These are phyloP conservation scores for Furcasterigmium sp. DNA, from an alignment of 2,329 filamentous ascomycete species.

Conservation along the genomic window DNA sequence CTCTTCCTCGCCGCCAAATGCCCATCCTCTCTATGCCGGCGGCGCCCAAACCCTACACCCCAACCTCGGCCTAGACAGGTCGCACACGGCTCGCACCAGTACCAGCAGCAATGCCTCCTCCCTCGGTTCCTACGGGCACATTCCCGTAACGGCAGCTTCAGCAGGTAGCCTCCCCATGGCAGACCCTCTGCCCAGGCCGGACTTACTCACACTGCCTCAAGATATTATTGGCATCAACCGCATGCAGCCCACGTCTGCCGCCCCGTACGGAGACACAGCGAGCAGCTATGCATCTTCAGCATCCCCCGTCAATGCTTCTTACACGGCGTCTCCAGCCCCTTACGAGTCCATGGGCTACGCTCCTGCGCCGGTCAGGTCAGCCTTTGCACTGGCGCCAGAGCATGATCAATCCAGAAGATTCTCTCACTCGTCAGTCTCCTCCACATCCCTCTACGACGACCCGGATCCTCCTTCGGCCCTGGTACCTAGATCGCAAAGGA, in stretches of 20 bases:
- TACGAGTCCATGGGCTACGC: conserved; percentile 77
- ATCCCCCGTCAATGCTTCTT: conserved; percentile 60
- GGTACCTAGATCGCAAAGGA: conserved; percentile 41
- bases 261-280: conserved; percentile 65
- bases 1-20: conserved; percentile 35
- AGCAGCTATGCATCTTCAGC: conserved; percentile 55
- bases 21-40: conserved; percentile 55
- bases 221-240: conserved; percentile 70
- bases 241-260: conserved; percentile 49
- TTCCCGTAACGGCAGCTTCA: conserved; percentile 69
- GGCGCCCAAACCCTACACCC: conserved; percentile 54
- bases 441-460: conserved; percentile 42
- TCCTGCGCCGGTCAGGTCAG: conserved; percentile 50
- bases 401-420: conserved; percentile 59
- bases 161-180: conserved; percentile 60
- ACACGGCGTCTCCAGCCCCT: conserved; percentile 61
- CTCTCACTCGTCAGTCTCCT: conserved; percentile 74
- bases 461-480: conserved; percentile 27
- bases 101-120: conserved; percentile 52
- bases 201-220: conserved; percentile 67
- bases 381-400: conserved; percentile 53
- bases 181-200: conserved; percentile 55
- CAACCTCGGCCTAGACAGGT: conserved; percentile 52
- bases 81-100: conserved; percentile 46
- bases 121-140: conserved; percentile 66